These are phyloP conservation scores for Capsicum baccatum DNA, from an alignment of 257 asterid species.

Conservation along the genomic window DNA sequence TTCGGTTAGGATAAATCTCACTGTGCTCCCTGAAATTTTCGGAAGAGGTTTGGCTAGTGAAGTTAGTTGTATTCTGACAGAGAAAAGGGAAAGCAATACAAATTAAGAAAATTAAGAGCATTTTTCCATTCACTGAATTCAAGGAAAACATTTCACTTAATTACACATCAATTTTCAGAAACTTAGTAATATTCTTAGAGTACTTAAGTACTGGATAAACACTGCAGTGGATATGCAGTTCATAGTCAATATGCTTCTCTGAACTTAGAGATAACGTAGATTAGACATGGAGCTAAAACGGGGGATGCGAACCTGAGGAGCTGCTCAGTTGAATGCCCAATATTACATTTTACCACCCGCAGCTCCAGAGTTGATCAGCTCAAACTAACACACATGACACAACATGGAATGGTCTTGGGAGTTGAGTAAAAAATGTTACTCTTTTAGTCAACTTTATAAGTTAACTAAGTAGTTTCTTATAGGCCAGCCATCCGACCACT, in stretches of 20 bases:
- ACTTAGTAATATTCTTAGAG: background rate
- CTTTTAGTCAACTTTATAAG: background rate
- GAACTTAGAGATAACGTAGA: background rate
- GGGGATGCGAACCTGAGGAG: background rate
- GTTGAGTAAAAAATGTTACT: background rate
- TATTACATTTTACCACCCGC: background rate
- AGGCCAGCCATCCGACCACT: background rate
- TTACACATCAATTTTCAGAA: background rate
- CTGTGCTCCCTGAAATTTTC: background rate
- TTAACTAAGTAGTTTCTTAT: background rate
- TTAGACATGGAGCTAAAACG: background rate
- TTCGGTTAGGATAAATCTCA: background rate
- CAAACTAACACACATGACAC: background rate
- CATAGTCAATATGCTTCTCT: background rate
- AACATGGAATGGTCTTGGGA: slow-evolving; percentile 19
- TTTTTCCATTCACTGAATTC: background rate
- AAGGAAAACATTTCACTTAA: background rate
- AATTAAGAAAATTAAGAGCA: background rate
- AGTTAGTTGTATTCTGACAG: slow-evolving; percentile 2
- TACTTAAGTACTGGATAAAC: background rate
- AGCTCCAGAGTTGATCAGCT: slow-evolving; percentile 5
- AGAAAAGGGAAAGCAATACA: background rate
- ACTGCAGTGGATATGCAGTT: background rate
- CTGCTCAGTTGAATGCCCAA: background rate
- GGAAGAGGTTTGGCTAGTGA: background rate